phyloP scores from a whole-genome alignment of 306 rosid genomes.

The Vigna reflexopilosa region DNA sequence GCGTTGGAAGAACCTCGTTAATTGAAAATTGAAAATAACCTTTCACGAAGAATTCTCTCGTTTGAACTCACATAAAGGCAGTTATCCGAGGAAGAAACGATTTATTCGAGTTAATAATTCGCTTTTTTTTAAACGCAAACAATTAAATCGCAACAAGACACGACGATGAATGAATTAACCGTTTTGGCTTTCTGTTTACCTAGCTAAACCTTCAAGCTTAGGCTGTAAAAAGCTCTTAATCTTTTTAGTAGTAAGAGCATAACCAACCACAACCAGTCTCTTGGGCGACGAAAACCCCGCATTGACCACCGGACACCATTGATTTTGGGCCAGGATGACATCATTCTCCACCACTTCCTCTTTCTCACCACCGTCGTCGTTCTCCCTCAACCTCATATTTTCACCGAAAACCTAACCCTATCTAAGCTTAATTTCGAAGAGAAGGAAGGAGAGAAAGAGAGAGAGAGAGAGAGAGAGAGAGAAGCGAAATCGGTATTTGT shows the following conservation, averaged over 20 bases:
- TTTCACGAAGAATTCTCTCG: neutral
- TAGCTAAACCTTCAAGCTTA: constrained; percentile 83
- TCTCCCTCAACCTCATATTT: constrained; percentile 62
- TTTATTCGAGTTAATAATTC: neutral
- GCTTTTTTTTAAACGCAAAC: neutral
- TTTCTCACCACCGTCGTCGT: constrained; percentile 42
- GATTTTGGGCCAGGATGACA: constrained; percentile 36
- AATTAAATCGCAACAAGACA: neutral
- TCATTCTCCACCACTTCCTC: constrained; percentile 47
- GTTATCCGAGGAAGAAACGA: neutral
- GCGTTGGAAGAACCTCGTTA: constrained; percentile 20
- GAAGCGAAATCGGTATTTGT: neutral
- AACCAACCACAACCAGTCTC: constrained; percentile 75
- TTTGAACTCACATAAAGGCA: neutral
- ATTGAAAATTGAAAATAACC: constrained; percentile 35
- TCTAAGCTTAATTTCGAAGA: neutral
- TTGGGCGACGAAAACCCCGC: constrained; percentile 52
- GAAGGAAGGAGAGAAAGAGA: neutral
- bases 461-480: neutral
- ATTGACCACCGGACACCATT: constrained; percentile 52
- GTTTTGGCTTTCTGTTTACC: constrained; percentile 52
- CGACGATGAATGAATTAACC: neutral
- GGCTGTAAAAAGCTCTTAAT: constrained; percentile 93
- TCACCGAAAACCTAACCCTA: constrained; percentile 39
- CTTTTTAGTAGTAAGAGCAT: constrained; percentile 94